Evolutionary conservation across 2,329 filamentous ascomycete genomes (phyloP).

Genomic region (Neofusicoccum umdonicola): DNA sequence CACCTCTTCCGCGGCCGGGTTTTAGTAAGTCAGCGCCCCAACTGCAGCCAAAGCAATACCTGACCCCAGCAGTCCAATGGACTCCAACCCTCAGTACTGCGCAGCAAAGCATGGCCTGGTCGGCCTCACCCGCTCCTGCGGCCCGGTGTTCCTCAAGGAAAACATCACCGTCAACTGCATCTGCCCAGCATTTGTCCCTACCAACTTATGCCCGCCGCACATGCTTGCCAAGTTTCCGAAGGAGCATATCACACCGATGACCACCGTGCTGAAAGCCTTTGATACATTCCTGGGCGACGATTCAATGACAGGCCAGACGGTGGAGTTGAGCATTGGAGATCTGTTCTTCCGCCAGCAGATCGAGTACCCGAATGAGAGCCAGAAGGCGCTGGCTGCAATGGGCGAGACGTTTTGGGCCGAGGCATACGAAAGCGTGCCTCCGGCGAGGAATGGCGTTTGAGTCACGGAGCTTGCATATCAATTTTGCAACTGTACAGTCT

Average conservation of each 20-base stretch:
- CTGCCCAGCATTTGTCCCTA: constrained; percentile 41
- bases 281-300: constrained; percentile 36
- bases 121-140: constrained; percentile 35
- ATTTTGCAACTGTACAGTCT: not conserved
- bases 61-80: constrained; percentile 23
- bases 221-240: constrained; percentile 37
- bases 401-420: constrained; percentile 33
- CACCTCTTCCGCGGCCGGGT: constrained; percentile 32
- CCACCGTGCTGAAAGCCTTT: constrained; percentile 41
- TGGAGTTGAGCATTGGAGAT: constrained; percentile 42
- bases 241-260: constrained; percentile 41
- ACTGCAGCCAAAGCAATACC: too few species aligned
- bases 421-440: constrained; percentile 28
- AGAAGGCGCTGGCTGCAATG: constrained; percentile 36
- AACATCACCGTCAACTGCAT: constrained; percentile 42
- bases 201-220: constrained; percentile 39
- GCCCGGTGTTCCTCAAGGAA: constrained; percentile 32
- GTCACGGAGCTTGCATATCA: too few species aligned
- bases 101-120: constrained; percentile 37
- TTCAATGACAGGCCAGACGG: constrained; percentile 37
- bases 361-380: constrained; percentile 41
- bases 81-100: constrained; percentile 35
- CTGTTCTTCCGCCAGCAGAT: constrained; percentile 40
- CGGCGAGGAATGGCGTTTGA: constrained; percentile 18
- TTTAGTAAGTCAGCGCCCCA: constrained; percentile 31